Base-by-base conservation (phyloP, 1,284 basidiomycete species). In the Mycosarcoma maydis region DNA sequence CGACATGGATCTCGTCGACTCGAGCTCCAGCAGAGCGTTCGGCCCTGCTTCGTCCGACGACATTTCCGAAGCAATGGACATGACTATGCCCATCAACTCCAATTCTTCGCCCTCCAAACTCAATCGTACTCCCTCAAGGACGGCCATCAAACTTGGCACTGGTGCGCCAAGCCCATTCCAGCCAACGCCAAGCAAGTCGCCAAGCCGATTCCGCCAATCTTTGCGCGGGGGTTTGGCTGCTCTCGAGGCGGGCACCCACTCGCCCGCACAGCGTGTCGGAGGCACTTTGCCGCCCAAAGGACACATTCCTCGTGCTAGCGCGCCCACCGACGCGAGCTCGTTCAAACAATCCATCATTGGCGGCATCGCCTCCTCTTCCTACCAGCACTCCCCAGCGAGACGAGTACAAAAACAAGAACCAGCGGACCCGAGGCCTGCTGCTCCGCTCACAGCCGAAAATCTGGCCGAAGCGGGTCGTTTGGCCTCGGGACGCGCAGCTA, bases 261-360 rank as follows among this genome's bases (percentile, higher is more conserved):
- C 67, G 19, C 61, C 67, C 9, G 67, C 67, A 3, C 67, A 60
- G 39, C 67, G 67, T 36, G 50, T 65, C 20, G 57, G 61, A 22
- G 61, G 60, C 13, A 23, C 30, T 7, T 20, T 58, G 11, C 56
- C 53, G 19, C 67, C 61, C 3, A 48, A 37, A 11, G 67, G 51
- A 32, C 44, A 56, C 17, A 27, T 46, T 6, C 39, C 50, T n/a
- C 46, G 38, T 13, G 33, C 45, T 2, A 47, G 26, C 23, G 16
- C 49, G 11, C 50, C 57, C 6, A 45, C 47, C 33, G 53, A 66
- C 41, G 37, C 50, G 4, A 72, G 57, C 33, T 62, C 72, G 10
- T 76, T 76, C 69, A 62, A 73, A 11, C 69, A 64, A 40, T 76
- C 76, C 55, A 70, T 77, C 50, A 71, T 73, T 5, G 75, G 73